Evolutionary conservation across 805 yeast species (phyloP), one percentile per base, ranked within the genome.

Genomic region (Candida nitratophila): DNA sequence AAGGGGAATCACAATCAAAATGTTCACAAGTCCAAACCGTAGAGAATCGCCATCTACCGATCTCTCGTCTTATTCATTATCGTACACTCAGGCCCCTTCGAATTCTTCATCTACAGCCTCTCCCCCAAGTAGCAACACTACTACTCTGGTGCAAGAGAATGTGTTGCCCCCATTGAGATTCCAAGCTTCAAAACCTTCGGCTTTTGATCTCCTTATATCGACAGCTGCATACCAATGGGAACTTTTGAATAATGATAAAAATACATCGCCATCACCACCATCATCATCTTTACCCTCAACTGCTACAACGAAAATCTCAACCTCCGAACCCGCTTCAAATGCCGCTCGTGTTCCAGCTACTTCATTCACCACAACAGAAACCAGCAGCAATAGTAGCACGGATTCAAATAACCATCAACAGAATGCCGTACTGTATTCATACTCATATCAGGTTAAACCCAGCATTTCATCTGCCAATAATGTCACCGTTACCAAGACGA

Each of bases 31-130:
- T 12, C 14, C 35, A 29, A 39, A 30, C 35, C 21, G 15, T 27
- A 27, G 40, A 17, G 24, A 7, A 11, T 48, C 56, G 22, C 57
- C 57, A 14, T 49, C 55, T 32, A 56, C 64, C 20, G 66, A 62
- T 39, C 52, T 62, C 26, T 55, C 59, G 11, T 56, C 51, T 42
- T 62, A 62, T 47, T 61, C 65, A 4, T 47, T 62, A 16, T 43
- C 54, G 12, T 11, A 30, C 14, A 22, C 31, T 21, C 16, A 14
- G 15, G 7, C 7, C 20, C 4, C 12, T 6, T 8, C 12, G 5
- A 7, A 4, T 12, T 7, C 4, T 6, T n/a, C 39, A 22, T 8
- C 17, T 9, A 8, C 19, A 7, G 29, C 7, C 15, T 11, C 22
- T 10, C 15, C 32, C 15, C 16, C 33, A 9, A 14, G 24, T 8